Conservation (phyloP, 169 alveolate species). For the Cryptosporidium sp. region DNA sequence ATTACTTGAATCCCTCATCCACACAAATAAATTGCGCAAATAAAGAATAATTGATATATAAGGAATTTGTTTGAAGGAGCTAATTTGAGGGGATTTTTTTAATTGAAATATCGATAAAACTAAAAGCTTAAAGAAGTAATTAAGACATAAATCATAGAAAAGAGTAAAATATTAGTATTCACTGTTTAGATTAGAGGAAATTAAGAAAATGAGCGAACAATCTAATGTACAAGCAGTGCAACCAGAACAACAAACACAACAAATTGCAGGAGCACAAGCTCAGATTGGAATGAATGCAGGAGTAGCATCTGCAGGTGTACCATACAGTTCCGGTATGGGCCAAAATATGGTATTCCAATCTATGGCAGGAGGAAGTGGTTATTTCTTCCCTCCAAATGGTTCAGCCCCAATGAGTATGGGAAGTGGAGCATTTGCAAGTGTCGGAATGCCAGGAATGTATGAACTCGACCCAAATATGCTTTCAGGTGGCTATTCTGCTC, state of each 20-base stretch:
- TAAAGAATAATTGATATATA: constrained; percentile 13
- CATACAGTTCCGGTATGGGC: constrained; percentile 52
- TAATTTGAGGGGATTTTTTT: constrained; percentile 9
- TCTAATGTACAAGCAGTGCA: constrained; percentile 41
- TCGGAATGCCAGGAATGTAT: constrained; percentile 75
- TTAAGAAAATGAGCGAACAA: constrained; percentile 43
- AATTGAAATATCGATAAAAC: background rate
- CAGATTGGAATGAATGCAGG: constrained; percentile 46
- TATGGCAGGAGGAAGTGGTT: constrained; percentile 69
- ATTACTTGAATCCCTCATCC: constrained; percentile 69
- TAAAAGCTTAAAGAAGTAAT: background rate
- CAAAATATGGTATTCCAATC: constrained; percentile 67
- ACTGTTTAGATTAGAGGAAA: background rate
- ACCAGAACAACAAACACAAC: constrained; percentile 65
- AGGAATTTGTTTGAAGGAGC: background rate
- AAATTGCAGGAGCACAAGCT: constrained; percentile 21
- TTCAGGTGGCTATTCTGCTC: constrained; percentile 56
- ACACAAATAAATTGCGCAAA: constrained; percentile 34
- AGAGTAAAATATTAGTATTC: background rate
- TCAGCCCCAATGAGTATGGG: constrained; percentile 68
- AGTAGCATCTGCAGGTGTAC: constrained; percentile 42
- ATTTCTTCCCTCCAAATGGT: constrained; percentile 69
- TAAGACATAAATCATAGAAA: constrained; percentile 1
- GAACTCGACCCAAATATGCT: constrained; percentile 65
- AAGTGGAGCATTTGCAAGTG: constrained; percentile 64